Conservation (phyloP, 768 basidiomycete genomes). For the Termitomyces heimii region DNA sequence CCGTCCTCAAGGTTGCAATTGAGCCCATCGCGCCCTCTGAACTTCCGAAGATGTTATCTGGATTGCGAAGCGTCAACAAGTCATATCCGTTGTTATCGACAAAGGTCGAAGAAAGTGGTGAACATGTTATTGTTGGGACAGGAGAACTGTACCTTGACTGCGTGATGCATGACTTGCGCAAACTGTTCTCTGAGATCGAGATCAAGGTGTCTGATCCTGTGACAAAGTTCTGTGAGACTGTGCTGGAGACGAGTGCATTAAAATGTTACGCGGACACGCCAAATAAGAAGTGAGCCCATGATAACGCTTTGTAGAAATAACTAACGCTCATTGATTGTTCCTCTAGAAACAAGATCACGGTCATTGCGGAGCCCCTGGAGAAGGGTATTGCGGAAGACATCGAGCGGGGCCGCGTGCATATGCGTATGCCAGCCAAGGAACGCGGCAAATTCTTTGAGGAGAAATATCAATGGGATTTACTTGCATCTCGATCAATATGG, state of each 20-base stretch:
- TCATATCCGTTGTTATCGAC: slow-evolving; percentile 92
- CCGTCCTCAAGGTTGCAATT: slow-evolving; percentile 95
- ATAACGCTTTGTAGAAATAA: background rate
- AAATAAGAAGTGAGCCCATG: slow-evolving; percentile 84
- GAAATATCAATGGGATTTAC: slow-evolving; percentile 96
- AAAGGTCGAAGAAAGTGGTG: slow-evolving; percentile 97
- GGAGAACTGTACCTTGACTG: slow-evolving; percentile 97
- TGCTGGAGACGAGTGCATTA: slow-evolving; percentile 93
- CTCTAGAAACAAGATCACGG: slow-evolving; percentile 90
- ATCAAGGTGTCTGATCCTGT: slow-evolving; percentile 99
- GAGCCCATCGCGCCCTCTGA: slow-evolving; percentile 98
- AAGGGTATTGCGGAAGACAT: slow-evolving; percentile 95
- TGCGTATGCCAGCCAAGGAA: slow-evolving; percentile 94
- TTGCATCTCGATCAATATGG: slow-evolving; percentile 98
- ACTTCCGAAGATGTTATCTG: slow-evolving; percentile 97
- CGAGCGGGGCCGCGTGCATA: slow-evolving; percentile 87
- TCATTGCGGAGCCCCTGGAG: slow-evolving; percentile 98
- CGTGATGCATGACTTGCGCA: slow-evolving; percentile 92
- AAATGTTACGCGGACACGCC: slow-evolving; percentile 99
- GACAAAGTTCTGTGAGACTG: slow-evolving; percentile 97
- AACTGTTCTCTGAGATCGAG: slow-evolving; percentile 94
- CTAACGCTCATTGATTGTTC: background rate
- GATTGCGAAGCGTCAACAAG: slow-evolving; percentile 95
- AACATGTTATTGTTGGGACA: slow-evolving; percentile 95
- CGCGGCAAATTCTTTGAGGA: slow-evolving; percentile 94